phyloP scores from a whole-genome alignment of 331 rosid species.

The Acacia pycnantha region DNA sequence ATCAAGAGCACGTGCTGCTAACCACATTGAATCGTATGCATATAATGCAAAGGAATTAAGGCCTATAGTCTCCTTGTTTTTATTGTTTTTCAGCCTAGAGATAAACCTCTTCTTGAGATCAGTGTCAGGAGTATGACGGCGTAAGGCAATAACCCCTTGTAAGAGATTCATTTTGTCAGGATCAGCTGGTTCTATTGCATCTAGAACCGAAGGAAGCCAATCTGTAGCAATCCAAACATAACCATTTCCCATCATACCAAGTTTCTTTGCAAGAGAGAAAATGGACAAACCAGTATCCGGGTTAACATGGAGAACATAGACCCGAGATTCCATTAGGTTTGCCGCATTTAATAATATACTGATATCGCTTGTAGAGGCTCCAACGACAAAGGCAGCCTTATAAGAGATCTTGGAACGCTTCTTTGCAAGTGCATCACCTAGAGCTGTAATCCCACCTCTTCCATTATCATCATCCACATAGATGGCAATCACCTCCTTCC shows the following conservation, averaged over 20 bases:
- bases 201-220: constrained; percentile 86
- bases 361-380: constrained; percentile 37
- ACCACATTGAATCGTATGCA: constrained; percentile 89
- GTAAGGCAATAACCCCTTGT: constrained; percentile 85
- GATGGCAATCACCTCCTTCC: constrained; percentile 86
- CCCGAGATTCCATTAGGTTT: constrained; percentile 85
- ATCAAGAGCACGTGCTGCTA: constrained; percentile 80
- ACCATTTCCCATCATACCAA: constrained; percentile 58
- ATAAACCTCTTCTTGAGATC: constrained; percentile 50
- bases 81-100: constrained; percentile 44
- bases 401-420: constrained; percentile 73
- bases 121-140: constrained; percentile 69
- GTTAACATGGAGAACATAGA: constrained; percentile 77
- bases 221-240: constrained; percentile 93
- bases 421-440: constrained; percentile 68
- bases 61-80: constrained; percentile 39
- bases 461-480: constrained; percentile 86
- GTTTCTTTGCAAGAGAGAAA: constrained; percentile 57
- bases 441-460: constrained; percentile 65
- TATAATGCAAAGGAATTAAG: constrained; percentile 74
- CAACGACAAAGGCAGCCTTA: constrained; percentile 74
- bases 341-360: constrained; percentile 53
- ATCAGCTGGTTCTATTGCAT: constrained; percentile 41
- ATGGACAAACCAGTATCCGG: constrained; percentile 74
- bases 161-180: constrained; percentile 48